Percentiles rank a stretch among this genome's conserved stretches.
Evolutionary conservation across 352 stramenopile species (phyloP).

Genomic region (Bremia lactucae): DNA sequence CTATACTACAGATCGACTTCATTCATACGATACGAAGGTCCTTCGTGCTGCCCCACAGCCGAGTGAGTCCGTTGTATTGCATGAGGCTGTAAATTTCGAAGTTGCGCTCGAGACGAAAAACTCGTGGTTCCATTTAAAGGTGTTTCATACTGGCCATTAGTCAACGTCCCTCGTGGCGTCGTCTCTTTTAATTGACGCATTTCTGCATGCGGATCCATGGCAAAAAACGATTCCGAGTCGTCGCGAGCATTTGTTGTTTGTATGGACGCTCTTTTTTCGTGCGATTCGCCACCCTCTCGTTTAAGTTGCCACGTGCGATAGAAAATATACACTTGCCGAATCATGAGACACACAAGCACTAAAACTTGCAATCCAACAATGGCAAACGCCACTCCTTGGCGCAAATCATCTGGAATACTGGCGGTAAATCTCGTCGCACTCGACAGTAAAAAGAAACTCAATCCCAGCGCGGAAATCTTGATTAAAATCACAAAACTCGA

Average conservation of each 20-base stretch:
- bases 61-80: constrained; percentile 19
- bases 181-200: constrained; percentile 23
- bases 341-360: constrained; percentile 70
- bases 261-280: constrained; percentile 34
- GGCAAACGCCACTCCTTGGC: constrained; percentile 64
- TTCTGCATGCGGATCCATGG: constrained; percentile 24
- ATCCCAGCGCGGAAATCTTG: constrained; percentile 78
- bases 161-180: constrained; percentile 23
- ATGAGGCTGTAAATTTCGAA: constrained; percentile 15
- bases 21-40: constrained; percentile 28
- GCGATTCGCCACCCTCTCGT: constrained; percentile 21
- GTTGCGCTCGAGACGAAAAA: constrained; percentile 7
- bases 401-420: constrained; percentile 60
- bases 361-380: constrained; percentile 76
- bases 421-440: constrained; percentile 54
- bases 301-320: constrained; percentile 81
- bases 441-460: constrained; percentile 75
- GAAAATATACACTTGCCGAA: constrained; percentile 81
- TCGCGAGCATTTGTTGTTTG: constrained; percentile 39
- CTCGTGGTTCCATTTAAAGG: constrained; percentile 16
- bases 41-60: constrained; percentile 17
- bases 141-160: constrained; percentile 19
- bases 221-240: constrained; percentile 39
- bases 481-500: constrained; percentile 85
- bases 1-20: constrained; percentile 37